A percentile compares a stretch with the other conserved stretches of the same genome.
These are phyloP conservation scores for Sporobolomyces pararoseus DNA, from an alignment of 768 basidiomycete species.

Conservation along the genomic window DNA sequence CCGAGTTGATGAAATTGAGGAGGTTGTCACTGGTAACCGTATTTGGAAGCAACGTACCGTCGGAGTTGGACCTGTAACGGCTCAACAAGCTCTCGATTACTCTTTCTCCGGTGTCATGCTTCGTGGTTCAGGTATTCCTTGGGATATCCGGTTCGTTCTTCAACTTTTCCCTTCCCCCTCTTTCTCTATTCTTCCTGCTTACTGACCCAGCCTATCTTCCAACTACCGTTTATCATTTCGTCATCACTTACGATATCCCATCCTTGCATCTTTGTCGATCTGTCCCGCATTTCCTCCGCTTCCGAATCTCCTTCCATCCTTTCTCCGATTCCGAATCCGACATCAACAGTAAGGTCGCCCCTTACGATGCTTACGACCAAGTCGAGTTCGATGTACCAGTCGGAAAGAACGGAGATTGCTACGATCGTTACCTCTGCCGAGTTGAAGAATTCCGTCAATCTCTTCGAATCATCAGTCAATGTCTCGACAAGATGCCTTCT, in stretches of 20 bases:
- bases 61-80: constrained; percentile 83
- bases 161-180: not conserved
- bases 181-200: not conserved
- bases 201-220: too few species aligned
- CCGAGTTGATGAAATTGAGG: constrained; percentile 93
- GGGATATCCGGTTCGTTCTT: constrained; percentile 68
- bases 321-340: not conserved
- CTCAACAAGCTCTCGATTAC: constrained; percentile 85
- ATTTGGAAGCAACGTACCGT: constrained; percentile 97
- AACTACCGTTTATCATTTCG: too few species aligned
- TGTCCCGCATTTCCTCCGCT: too few species aligned
- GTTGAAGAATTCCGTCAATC: constrained; percentile 98
- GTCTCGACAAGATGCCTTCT: constrained; percentile 92
- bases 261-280: too few species aligned
- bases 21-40: constrained; percentile 93
- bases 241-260: too few species aligned
- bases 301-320: not conserved
- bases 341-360: constrained; percentile 61
- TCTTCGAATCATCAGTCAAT: constrained; percentile 76
- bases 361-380: constrained; percentile 96
- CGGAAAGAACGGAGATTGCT: constrained; percentile 94
- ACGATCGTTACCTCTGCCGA: constrained; percentile 93
- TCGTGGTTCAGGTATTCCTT: constrained; percentile 83
- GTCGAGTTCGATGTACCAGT: constrained; percentile 98
- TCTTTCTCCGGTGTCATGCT: constrained; percentile 96